Evolutionary conservation across 495 filamentous ascomycete species (phyloP), one percentile per base, ranked within the genome.

Genomic region (Mytilinidion resinicola): DNA sequence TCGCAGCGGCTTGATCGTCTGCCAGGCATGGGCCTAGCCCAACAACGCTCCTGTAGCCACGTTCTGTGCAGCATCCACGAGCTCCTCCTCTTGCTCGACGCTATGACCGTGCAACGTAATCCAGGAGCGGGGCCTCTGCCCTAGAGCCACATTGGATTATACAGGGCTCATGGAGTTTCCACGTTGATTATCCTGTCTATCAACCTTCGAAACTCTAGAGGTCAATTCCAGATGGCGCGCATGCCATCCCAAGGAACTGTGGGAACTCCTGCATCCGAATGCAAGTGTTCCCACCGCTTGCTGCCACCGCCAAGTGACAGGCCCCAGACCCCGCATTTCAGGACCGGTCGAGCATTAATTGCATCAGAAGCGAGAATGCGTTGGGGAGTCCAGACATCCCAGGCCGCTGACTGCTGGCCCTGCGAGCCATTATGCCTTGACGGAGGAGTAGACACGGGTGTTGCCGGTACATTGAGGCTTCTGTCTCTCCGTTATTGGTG

Each of bases 251-350:
- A 25, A 25, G 46, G 15, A 14, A 14, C 33, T 8, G 46, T 14
- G 14, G 33, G 33, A 30, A 12, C 33, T 19, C 21, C 9, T 25
- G 46, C 17, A 25, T 49, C 33, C 36, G 17, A 54, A 51, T 30
- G 54, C n/a, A 53, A 41, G 36, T 15, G 51, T 17, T 37, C 52
- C 15, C 56, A 49, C 59, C 52, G 21, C 47, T 54, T 55, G 53
- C 47, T 39, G 25, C 53, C 46, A 21, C 35, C 41, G 56, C 61
- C 56, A 14, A 56, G 56, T 59, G 35, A 36, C 55, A 59, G 56
- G 61, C 49, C 46, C 17, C 38, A 55, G 25, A 61, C 57, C 62
- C 62, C 54, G 58, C 58, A 61, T 65, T 61, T 56, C 59, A 58
- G 42, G 56, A 53, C 15, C 15, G 21, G 42, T 56, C 54, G 43